Evolutionary conservation across 257 asterid species (phyloP).

Genomic region (Anisodus tanguticus): DNA sequence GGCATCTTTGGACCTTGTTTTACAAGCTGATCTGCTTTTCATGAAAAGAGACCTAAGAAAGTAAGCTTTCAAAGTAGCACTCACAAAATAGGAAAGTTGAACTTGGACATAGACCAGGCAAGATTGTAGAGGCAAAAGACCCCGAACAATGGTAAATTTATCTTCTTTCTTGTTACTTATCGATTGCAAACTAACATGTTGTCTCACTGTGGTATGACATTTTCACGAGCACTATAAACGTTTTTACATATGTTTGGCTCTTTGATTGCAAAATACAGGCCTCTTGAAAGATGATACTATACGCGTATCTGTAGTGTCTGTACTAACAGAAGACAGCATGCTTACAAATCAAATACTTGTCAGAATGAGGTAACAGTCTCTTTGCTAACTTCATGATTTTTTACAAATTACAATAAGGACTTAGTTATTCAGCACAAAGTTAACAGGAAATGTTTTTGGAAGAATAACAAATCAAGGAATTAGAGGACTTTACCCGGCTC

Average conservation of each 20-base stretch:
- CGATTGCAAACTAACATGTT: background rate
- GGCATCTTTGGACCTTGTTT: too few species aligned
- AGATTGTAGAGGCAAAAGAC: background rate
- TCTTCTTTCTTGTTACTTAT: background rate
- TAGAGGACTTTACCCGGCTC: background rate
- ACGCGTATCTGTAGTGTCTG: background rate
- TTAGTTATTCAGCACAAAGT: background rate
- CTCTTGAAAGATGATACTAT: background rate
- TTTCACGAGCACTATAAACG: background rate
- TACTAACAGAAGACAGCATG: background rate
- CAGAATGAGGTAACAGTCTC: background rate
- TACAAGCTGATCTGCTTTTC: too few species aligned
- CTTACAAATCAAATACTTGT: background rate
- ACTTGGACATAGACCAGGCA: background rate
- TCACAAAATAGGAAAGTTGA: too few species aligned
- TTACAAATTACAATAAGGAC: background rate
- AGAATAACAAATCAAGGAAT: background rate
- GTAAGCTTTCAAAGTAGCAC: too few species aligned
- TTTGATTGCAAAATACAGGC: too few species aligned
- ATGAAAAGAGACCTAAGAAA: too few species aligned
- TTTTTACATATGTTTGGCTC: background rate
- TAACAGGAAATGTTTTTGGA: background rate
- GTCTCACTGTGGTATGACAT: background rate
- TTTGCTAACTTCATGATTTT: background rate
- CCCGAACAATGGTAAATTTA: background rate